phyloP scores from a whole-genome alignment of 495 filamentous ascomycete genomes.

The Aspergillus hancockii region DNA sequence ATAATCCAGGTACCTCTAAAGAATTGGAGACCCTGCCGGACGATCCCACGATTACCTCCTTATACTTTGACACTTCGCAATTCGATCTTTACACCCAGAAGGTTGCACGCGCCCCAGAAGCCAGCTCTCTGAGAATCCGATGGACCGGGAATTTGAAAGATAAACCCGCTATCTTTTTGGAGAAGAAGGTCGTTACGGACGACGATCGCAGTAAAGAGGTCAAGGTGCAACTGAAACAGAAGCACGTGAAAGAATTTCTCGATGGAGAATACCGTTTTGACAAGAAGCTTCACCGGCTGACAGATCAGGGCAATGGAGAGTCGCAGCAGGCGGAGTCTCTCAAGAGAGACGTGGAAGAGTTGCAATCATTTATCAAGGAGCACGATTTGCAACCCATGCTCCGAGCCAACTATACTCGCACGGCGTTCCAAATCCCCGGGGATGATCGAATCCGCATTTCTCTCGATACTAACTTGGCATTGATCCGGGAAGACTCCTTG shows the following conservation, averaged over 20 bases:
- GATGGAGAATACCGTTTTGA: constrained; percentile 89
- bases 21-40: constrained; percentile 70
- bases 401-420: constrained; percentile 89
- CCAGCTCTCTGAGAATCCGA: constrained; percentile 79
- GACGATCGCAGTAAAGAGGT: constrained; percentile 73
- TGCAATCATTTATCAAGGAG: constrained; percentile 78
- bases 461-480: constrained; percentile 86
- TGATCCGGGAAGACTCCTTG: constrained; percentile 89
- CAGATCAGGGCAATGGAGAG: constrained; percentile 65
- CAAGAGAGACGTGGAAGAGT: constrained; percentile 68
- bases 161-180: constrained; percentile 75
- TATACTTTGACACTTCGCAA: constrained; percentile 89
- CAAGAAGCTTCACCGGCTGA: constrained; percentile 80
- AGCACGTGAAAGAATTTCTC: constrained; percentile 89
- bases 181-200: constrained; percentile 83
- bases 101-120: constrained; percentile 72
- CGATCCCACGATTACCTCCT: constrained; percentile 89
- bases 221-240: constrained; percentile 83
- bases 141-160: constrained; percentile 87
- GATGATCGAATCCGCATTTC: constrained; percentile 89
- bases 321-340: constrained; percentile 57
- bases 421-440: constrained; percentile 93
- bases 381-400: constrained; percentile 80
- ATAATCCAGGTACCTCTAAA: constrained; percentile 82
- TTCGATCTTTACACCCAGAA: constrained; percentile 87